Conservation (phyloP, 306 rosid species). For the Phaseolus lunatus region DNA sequence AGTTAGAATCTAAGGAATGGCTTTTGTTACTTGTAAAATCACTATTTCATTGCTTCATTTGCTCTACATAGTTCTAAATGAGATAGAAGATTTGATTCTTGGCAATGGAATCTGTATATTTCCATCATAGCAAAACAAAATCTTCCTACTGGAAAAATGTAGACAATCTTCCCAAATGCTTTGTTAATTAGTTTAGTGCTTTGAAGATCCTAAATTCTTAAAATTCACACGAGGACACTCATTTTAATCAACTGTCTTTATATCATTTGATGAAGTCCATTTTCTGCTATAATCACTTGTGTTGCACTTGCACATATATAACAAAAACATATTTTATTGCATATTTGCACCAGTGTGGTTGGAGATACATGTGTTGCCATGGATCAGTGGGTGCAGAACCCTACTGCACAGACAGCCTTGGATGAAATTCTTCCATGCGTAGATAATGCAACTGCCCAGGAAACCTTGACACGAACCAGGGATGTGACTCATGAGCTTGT, state of each 20-base stretch:
- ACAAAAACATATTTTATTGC: slow-evolving; percentile 36
- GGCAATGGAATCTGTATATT: slow-evolving; percentile 8
- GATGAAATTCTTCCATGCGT: slow-evolving; percentile 94
- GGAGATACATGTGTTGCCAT: slow-evolving; percentile 89
- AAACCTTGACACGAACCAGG: slow-evolving; percentile 61
- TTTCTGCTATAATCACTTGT: slow-evolving; percentile 1
- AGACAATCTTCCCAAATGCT: slow-evolving; percentile 6
- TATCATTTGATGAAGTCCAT: slow-evolving; percentile 25
- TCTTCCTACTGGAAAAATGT: background rate
- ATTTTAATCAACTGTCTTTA: background rate
- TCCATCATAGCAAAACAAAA: background rate
- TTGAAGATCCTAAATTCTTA: slow-evolving; percentile 16
- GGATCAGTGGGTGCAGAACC: slow-evolving; percentile 90
- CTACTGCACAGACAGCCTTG: slow-evolving; percentile 79
- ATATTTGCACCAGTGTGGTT: slow-evolving; percentile 63
- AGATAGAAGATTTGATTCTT: background rate
- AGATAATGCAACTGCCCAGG: slow-evolving; percentile 80
- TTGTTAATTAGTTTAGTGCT: background rate
- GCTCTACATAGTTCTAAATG: background rate
- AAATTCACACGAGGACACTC: background rate
- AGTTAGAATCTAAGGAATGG: background rate
- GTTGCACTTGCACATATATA: background rate
- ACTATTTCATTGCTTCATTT: slow-evolving; percentile 14
- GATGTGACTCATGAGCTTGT: slow-evolving; percentile 65
- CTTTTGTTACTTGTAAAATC: slow-evolving; percentile 16